Evolutionary conservation across 257 asterid species (phyloP).

Genomic region (Nicotiana noctiflora): DNA sequence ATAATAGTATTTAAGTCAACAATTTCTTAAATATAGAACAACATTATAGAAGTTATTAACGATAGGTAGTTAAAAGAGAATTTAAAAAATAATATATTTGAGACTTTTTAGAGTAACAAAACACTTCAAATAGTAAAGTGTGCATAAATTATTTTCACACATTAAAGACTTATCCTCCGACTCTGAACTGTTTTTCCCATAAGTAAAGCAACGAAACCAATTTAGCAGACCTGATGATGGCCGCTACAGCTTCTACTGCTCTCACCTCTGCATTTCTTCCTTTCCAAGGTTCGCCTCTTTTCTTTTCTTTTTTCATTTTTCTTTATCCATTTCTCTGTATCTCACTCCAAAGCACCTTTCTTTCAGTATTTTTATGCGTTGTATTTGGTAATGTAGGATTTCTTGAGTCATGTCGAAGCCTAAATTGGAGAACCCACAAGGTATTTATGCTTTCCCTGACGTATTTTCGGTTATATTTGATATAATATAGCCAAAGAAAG

Average conservation of each 20-base stretch:
- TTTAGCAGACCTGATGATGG: conserved; percentile 16
- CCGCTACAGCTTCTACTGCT: conserved; percentile 30
- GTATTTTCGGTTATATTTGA: background rate
- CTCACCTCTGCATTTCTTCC: conserved; percentile 28
- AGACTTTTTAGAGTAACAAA: too few species aligned
- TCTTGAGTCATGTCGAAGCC: conserved; percentile 35
- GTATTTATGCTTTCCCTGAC: conserved; percentile 23
- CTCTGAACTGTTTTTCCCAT: background rate
- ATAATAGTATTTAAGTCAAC: too few species aligned
- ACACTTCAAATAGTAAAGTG: background rate
- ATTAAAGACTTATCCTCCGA: background rate
- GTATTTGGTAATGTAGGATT: conserved; percentile 24
- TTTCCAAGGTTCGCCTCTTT: conserved; percentile 26
- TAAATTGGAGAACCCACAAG: conserved; percentile 42
- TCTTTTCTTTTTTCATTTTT: background rate
- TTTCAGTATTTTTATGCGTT: background rate
- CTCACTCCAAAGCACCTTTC: background rate
- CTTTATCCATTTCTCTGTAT: background rate
- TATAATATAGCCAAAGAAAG: background rate
- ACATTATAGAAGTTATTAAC: too few species aligned
- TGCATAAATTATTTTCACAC: background rate
- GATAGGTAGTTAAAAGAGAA: too few species aligned
- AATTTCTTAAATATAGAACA: too few species aligned
- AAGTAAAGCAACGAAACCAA: background rate
- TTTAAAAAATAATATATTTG: too few species aligned